Evolutionary conservation across 208 protist genomes (phyloP).

Genomic region (Acanthamoeba healyi): DNA sequence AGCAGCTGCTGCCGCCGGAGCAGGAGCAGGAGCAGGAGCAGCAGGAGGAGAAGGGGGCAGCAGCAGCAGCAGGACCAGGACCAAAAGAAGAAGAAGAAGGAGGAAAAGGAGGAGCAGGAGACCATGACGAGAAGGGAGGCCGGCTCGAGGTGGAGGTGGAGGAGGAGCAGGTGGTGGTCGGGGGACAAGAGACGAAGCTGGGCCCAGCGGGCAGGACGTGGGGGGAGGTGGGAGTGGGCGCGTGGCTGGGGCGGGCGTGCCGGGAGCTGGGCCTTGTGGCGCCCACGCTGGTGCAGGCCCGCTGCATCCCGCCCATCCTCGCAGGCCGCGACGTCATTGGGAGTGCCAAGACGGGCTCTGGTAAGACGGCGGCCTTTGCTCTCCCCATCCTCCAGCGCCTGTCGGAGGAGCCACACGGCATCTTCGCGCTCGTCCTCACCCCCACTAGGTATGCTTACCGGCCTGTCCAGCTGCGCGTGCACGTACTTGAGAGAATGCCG

Average conservation of each 20-base stretch:
- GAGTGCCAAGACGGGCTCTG: conserved; percentile 96
- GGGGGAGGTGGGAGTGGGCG: conserved; percentile 12
- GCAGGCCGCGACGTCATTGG: conserved; percentile 94
- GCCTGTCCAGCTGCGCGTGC: too few relatives aligned
- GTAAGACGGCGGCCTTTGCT: conserved; percentile 99
- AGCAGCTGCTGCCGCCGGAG: too few relatives aligned
- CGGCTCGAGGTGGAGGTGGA: not conserved
- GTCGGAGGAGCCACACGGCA: conserved; percentile 96
- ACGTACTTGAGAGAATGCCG: too few relatives aligned
- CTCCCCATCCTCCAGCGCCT: conserved; percentile 97
- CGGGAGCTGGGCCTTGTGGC: not conserved
- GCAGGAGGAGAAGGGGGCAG: too few relatives aligned
- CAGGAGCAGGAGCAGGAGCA: too few relatives aligned
- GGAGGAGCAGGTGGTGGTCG: not conserved
- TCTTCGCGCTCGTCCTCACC: conserved; percentile 97
- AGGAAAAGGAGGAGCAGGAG: not conserved
- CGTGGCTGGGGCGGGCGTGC: not conserved
- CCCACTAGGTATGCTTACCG: conserved; percentile 94
- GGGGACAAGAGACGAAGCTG: not conserved
- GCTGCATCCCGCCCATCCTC: conserved; percentile 22
- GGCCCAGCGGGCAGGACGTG: not conserved
- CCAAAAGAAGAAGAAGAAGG: not conserved
- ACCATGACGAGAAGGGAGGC: not conserved
- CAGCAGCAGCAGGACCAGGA: too few relatives aligned
- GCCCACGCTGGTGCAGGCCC: not conserved